A percentile compares a stretch with the other conserved stretches of the same genome.
phyloP scores from a whole-genome alignment of 225 moss, liverwort and hornwort genomes.

The Marchantia polymorpha region DNA sequence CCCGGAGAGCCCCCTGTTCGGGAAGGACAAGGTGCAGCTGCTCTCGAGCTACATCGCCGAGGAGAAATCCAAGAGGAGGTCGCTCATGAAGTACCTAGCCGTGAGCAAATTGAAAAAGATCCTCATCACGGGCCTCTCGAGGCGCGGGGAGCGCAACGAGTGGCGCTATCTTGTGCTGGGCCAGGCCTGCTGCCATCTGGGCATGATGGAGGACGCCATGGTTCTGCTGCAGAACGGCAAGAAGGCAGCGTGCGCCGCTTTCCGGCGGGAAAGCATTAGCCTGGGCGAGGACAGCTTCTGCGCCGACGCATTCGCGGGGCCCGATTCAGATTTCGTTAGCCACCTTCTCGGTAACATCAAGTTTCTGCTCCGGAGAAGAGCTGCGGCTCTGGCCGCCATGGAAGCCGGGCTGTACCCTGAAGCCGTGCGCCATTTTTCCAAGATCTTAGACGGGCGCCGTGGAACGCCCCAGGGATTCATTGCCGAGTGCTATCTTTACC shows the following conservation, averaged over 20 bases:
- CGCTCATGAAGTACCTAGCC: conserved; percentile 38
- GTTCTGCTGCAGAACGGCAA: conserved; percentile 48
- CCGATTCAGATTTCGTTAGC: conserved; percentile 47
- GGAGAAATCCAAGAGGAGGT: conserved; percentile 46
- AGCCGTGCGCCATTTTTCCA: conserved; percentile 52
- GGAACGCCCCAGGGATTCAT: conserved; percentile 56
- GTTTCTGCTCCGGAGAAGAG: conserved; percentile 43
- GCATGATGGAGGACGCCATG: conserved; percentile 62
- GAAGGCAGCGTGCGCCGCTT: conserved; percentile 49
- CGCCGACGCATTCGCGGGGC: conserved; percentile 36
- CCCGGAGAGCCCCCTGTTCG: conserved; percentile 46
- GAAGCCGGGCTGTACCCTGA: conserved; percentile 50
- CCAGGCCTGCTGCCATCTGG: conserved; percentile 54
- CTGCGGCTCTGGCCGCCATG: conserved; percentile 53
- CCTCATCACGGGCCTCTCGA: conserved; percentile 33
- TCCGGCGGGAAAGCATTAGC: conserved; percentile 46
- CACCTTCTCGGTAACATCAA: conserved; percentile 53
- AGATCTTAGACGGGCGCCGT: conserved; percentile 49
- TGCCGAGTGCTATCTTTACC: conserved; percentile 51
- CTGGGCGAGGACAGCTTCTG: conserved; percentile 52
- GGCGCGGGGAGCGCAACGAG: conserved; percentile 43
- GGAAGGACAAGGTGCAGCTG: conserved; percentile 51
- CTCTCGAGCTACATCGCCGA: conserved; percentile 38
- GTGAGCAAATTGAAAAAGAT: conserved; percentile 44
- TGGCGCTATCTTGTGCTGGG: conserved; percentile 51